Evolutionary conservation across 1,139 yeast genomes (phyloP).

Genomic region (Geotrichum cucujoidarum): DNA sequence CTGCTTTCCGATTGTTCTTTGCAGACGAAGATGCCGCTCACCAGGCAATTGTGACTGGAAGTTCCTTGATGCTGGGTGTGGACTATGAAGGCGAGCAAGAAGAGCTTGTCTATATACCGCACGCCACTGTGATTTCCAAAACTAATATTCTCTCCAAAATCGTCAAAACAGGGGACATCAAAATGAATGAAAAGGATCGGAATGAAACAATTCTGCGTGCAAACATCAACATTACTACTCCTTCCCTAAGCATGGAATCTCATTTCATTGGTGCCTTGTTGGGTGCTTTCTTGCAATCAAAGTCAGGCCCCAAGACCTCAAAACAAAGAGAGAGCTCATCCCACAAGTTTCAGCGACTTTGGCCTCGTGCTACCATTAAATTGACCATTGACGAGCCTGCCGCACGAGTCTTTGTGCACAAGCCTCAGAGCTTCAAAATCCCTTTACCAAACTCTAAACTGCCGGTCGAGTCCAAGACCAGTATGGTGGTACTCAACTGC

Average conservation of each 20-base stretch:
- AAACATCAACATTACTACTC: conserved; percentile 37
- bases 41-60: conserved; percentile 38
- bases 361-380: conserved; percentile 36
- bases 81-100: conserved; percentile 32
- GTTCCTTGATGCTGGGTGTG: conserved; percentile 37
- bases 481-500: conserved; percentile 33
- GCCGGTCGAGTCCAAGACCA: conserved; percentile 16
- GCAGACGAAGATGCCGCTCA: conserved; percentile 38
- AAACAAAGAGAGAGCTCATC: neutral
- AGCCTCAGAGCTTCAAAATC: conserved; percentile 15
- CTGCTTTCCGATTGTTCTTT: conserved; percentile 40
- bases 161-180: conserved; percentile 27
- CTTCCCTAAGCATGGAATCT: conserved; percentile 38
- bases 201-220: conserved; percentile 34
- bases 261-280: conserved; percentile 33
- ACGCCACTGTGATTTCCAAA: conserved; percentile 37
- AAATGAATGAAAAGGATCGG: conserved; percentile 20
- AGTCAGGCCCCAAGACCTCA: neutral
- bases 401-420: conserved; percentile 32
- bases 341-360: conserved; percentile 27
- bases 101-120: conserved; percentile 39
- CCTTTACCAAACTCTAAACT: conserved; percentile 10
- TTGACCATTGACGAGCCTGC: conserved; percentile 40
- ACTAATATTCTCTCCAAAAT: conserved; percentile 39
- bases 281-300: conserved; percentile 20